Conservation (phyloP, 306 rosid species). For the Heteromeles arbutifolia region DNA sequence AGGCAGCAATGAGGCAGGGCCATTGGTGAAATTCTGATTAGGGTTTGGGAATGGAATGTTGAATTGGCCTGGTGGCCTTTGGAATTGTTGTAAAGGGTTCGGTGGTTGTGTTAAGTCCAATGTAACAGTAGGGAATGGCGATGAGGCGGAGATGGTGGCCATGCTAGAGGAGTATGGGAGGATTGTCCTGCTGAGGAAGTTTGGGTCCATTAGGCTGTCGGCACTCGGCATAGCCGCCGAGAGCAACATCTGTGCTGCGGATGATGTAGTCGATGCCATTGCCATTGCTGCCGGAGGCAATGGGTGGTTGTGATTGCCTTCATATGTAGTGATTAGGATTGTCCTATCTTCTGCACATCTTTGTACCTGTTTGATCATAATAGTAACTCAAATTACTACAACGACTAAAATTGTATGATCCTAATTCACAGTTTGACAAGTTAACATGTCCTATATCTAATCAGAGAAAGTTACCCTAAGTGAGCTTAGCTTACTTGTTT, state of each 20-base stretch:
- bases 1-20: constrained; percentile 38
- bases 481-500: constrained; percentile 54
- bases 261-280: constrained; percentile 74
- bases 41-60: constrained; percentile 37
- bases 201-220: constrained; percentile 50
- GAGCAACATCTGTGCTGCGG: constrained; percentile 71
- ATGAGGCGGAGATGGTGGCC: constrained; percentile 81
- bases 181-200: constrained; percentile 41
- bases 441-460: neutral
- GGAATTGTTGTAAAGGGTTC: constrained; percentile 49
- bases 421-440: neutral
- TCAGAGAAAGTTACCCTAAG: neutral
- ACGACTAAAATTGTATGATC: neutral
- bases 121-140: constrained; percentile 87
- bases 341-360: constrained; percentile 76
- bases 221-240: constrained; percentile 77
- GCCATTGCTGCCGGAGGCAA: constrained; percentile 76
- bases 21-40: constrained; percentile 23
- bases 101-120: constrained; percentile 68
- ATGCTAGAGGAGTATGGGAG: constrained; percentile 69
- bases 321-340: constrained; percentile 70
- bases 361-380: constrained; percentile 55
- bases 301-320: constrained; percentile 80
- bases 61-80: constrained; percentile 31
- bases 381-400: neutral